These are phyloP conservation scores for Blastobotrys niveus DNA, from an alignment of 1,139 yeast genomes.

Conservation along the genomic window DNA sequence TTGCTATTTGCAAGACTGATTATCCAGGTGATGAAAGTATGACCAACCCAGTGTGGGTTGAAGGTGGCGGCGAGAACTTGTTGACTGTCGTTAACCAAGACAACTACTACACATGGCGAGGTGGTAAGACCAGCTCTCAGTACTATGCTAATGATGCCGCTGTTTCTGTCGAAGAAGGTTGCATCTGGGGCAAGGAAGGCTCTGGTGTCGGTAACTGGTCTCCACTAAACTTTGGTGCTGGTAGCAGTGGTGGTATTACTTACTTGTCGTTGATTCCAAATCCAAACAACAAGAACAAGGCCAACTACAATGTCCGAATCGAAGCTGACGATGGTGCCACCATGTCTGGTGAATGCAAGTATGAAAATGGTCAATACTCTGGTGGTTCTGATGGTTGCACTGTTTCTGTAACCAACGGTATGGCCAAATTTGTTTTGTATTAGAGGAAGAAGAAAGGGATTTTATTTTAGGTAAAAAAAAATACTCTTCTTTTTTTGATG, in stretches of 20 bases:
- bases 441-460: neutral
- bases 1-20: constrained; percentile 94
- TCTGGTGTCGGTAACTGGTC: constrained; percentile 97
- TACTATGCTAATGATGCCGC: constrained; percentile 97
- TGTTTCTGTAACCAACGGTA: constrained; percentile 77
- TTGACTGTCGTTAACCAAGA: constrained; percentile 75
- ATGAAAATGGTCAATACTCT: constrained; percentile 69
- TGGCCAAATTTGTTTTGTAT: constrained; percentile 68
- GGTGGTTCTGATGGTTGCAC: constrained; percentile 85
- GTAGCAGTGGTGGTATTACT: constrained; percentile 68
- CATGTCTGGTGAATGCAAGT: constrained; percentile 72
- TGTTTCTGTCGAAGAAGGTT: constrained; percentile 80
- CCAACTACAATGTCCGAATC: constrained; percentile 83
- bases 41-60: constrained; percentile 84
- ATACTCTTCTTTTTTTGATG: neutral
- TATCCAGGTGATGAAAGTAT: constrained; percentile 99
- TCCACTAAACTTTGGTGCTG: constrained; percentile 93
- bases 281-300: constrained; percentile 74
- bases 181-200: constrained; percentile 80
- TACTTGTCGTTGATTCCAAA: constrained; percentile 92
- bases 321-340: constrained; percentile 61
- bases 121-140: constrained; percentile 83
- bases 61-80: constrained; percentile 59
- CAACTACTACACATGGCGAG: constrained; percentile 75
- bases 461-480: neutral